Conservation (phyloP, 257 asterid genomes). For the Rehmannia glutinosa region DNA sequence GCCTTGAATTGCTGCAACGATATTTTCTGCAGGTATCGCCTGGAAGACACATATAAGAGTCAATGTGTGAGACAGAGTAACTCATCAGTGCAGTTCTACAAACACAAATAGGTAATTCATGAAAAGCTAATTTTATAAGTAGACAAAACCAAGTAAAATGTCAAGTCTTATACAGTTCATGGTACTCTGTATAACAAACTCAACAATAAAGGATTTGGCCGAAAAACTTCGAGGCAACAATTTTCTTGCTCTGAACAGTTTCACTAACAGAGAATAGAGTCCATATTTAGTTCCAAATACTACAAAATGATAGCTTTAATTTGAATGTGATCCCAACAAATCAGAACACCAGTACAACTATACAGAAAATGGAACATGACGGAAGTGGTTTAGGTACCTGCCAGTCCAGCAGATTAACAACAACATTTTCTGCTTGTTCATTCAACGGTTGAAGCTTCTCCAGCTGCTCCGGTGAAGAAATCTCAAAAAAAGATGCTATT, state of each 20-base stretch:
- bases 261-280: neutral
- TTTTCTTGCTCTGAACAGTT: too few relatives aligned
- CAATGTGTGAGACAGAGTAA: neutral
- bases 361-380: neutral
- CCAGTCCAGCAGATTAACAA: constrained; percentile 72
- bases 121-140: too few relatives aligned
- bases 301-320: neutral
- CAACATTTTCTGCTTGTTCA: constrained; percentile 47
- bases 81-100: neutral
- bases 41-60: constrained; percentile 10
- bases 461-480: constrained; percentile 59
- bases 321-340: neutral
- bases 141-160: neutral
- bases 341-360: neutral
- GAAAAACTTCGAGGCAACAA: neutral
- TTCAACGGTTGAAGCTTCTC: constrained; percentile 48
- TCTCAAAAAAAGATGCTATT: constrained; percentile 51
- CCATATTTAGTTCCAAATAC: neutral
- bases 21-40: constrained; percentile 91
- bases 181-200: neutral
- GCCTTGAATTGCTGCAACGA: constrained; percentile 79
- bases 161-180: neutral
- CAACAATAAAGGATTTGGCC: neutral
- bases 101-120: neutral
- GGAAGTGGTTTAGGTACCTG: constrained; percentile 42